A percentile compares a stretch with the other conserved stretches of the same genome.
Evolutionary conservation across 2,329 filamentous ascomycete species (phyloP).

Genomic region (Alternaria alternata): DNA sequence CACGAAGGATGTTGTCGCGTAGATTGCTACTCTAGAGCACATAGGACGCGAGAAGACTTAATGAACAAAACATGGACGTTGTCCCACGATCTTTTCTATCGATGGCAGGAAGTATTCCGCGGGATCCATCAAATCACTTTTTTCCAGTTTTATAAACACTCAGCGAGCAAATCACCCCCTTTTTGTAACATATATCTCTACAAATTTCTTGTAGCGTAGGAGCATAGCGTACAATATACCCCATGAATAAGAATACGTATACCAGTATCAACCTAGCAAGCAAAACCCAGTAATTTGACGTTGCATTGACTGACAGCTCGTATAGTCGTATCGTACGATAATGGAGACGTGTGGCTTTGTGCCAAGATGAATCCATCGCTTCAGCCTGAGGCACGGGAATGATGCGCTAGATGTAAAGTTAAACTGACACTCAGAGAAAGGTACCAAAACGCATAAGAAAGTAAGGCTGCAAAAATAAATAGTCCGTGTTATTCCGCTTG

Average conservation of each 20-base stretch:
- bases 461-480: not conserved
- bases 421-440: not conserved
- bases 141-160: not conserved
- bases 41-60: constrained; percentile 14
- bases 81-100: constrained; percentile 11
- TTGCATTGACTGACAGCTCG: not conserved
- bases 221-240: constrained; percentile 5
- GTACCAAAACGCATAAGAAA: not conserved
- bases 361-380: not conserved
- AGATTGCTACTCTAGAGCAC: constrained; percentile 1
- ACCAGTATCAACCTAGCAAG: not conserved
- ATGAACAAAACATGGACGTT: constrained; percentile 5
- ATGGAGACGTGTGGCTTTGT: not conserved
- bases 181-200: constrained; percentile 8
- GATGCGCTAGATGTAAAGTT: not conserved
- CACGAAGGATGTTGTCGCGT: not conserved
- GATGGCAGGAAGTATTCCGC: constrained; percentile 48
- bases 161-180: not conserved
- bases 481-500: not conserved
- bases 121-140: constrained; percentile 29
- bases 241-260: not conserved
- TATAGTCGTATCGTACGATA: not conserved
- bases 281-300: not conserved
- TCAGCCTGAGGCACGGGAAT: not conserved
- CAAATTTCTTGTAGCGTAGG: not conserved